Conservation (phyloP, 305 asterid genomes). For the Plantago coronopus region DNA sequence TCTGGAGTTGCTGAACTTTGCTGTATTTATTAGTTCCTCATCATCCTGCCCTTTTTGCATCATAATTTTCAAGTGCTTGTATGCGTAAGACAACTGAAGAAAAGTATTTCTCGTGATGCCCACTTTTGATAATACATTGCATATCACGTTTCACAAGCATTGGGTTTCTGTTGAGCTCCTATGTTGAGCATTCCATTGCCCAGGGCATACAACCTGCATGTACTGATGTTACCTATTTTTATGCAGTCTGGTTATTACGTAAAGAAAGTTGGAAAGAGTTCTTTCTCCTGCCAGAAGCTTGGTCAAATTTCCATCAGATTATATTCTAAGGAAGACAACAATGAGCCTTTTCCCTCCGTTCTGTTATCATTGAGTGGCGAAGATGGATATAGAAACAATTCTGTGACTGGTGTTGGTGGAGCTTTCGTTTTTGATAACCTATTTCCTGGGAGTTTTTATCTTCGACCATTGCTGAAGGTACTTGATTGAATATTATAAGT, state of each 20-base stretch:
- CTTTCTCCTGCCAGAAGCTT: slow-evolving; percentile 90
- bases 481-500: slow-evolving; percentile 11
- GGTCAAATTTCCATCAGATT: slow-evolving; percentile 72
- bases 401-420: slow-evolving; percentile 83
- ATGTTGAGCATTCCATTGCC: no score
- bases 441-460: slow-evolving; percentile 95
- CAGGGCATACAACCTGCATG: no score
- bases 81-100: neutral
- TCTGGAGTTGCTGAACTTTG: no score
- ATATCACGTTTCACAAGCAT: slow-evolving; percentile 6
- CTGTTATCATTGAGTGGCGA: slow-evolving; percentile 96
- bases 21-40: no score
- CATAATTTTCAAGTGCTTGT: neutral
- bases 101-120: slow-evolving; percentile 1
- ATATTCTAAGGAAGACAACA: slow-evolving; percentile 58
- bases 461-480: slow-evolving; percentile 95
- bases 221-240: slow-evolving; percentile 18
- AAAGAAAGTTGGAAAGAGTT: slow-evolving; percentile 57
- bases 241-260: slow-evolving; percentile 90
- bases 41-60: neutral
- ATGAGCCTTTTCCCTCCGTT: slow-evolving; percentile 79
- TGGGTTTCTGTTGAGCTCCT: neutral
- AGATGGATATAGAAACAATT: slow-evolving; percentile 96
- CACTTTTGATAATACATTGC: slow-evolving; percentile 6
- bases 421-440: slow-evolving; percentile 62